Conservation (phyloP, 106 monocot genomes). For the Dendrobium nobile region DNA sequence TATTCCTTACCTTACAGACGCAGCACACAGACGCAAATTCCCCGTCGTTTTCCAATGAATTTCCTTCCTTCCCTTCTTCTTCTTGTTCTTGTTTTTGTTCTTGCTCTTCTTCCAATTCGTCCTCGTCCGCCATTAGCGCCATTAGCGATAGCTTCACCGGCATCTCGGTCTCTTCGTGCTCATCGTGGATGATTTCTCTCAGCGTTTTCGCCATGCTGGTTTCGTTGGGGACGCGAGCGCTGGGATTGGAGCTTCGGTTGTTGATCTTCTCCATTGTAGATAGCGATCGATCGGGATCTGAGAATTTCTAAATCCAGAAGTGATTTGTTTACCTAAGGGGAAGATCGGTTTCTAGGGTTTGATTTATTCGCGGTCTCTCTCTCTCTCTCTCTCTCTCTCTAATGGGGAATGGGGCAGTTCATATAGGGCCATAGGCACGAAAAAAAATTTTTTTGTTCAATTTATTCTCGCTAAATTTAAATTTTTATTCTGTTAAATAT, state of each 20-base stretch:
- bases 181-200: background rate
- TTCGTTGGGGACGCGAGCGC: background rate
- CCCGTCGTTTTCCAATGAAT: background rate
- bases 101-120: constrained; percentile 14
- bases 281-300: background rate
- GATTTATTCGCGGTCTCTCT: background rate
- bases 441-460: no score
- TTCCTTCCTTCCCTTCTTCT: constrained; percentile 3
- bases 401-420: no score
- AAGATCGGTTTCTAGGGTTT: constrained; percentile 2
- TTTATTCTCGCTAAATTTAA: no score
- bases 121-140: background rate
- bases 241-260: background rate
- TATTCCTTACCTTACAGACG: constrained; percentile 40
- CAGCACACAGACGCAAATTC: constrained; percentile 15
- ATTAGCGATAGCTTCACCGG: background rate
- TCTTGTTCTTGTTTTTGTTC: constrained; percentile 15
- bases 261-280: background rate
- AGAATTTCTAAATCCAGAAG: background rate
- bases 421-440: no score
- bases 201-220: background rate
- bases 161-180: background rate
- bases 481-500: no score
- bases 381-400: background rate
- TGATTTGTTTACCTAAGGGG: background rate